These are phyloP conservation scores for Penicillium fimorum DNA, from an alignment of 495 filamentous ascomycete species.

Conservation along the genomic window DNA sequence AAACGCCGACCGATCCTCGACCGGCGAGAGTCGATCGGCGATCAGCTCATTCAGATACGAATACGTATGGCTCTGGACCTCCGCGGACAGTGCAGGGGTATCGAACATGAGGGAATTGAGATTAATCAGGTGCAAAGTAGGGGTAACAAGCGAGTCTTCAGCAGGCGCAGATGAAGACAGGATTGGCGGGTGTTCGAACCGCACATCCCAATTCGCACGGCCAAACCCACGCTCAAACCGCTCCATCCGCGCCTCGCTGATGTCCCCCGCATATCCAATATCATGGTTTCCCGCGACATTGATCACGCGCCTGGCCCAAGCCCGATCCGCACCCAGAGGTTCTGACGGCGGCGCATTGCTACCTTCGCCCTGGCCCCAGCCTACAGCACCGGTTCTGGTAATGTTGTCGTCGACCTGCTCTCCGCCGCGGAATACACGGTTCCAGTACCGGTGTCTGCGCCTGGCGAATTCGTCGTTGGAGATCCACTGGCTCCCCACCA, in stretches of 20 bases:
- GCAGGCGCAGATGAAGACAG: constrained; percentile 16
- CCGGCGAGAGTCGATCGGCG: constrained; percentile 57
- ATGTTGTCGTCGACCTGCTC: constrained; percentile 65
- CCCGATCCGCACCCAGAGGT: constrained; percentile 47
- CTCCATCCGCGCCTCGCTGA: constrained; percentile 64
- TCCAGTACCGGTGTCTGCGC: constrained; percentile 76
- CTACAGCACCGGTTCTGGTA: constrained; percentile 31
- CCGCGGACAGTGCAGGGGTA: constrained; percentile 63
- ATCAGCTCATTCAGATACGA: constrained; percentile 73
- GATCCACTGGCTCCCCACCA: constrained; percentile 97
- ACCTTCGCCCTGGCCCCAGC: constrained; percentile 27
- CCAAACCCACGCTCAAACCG: constrained; percentile 85
- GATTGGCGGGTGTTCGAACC: constrained; percentile 54
- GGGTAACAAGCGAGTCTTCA: constrained; percentile 24
- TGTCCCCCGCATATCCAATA: constrained; percentile 90
- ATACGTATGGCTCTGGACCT: constrained; percentile 71
- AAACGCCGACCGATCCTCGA: constrained; percentile 63
- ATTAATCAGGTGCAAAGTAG: constrained; percentile 70
- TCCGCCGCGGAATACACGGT: constrained; percentile 69
- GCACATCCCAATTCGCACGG: constrained; percentile 79
- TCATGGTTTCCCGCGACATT: constrained; percentile 95
- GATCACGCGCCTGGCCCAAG: constrained; percentile 75
- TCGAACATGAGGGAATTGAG: constrained; percentile 93
- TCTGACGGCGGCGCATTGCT: constrained; percentile 41
- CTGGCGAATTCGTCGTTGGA: constrained; percentile 74